Conservation (phyloP, 2,329 filamentous ascomycete genomes). For the Apiospora koreana region DNA sequence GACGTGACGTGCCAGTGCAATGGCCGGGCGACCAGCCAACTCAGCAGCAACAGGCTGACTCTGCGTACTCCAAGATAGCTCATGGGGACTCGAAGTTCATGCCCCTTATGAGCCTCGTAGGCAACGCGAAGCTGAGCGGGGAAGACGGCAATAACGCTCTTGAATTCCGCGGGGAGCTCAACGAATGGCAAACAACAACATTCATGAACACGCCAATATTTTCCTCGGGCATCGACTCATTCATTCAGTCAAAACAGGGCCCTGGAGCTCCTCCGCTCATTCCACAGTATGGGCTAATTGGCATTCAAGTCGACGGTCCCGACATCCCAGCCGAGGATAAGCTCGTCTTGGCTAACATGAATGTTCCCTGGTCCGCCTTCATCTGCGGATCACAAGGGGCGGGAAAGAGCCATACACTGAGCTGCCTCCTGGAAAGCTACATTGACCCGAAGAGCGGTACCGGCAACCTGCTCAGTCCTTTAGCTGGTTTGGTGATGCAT, state of each 20-base stretch:
- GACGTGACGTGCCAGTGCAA: neutral
- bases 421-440: slow-evolving; percentile 47
- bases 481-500: slow-evolving; percentile 54
- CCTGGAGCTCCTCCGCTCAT: neutral
- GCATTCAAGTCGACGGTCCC: neutral
- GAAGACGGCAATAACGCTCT: neutral
- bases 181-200: too few relatives aligned
- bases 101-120: neutral
- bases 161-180: neutral
- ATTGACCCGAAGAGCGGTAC: slow-evolving; percentile 34
- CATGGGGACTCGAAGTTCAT: neutral
- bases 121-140: neutral
- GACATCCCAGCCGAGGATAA: slow-evolving; percentile 15
- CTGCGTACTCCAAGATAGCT: neutral
- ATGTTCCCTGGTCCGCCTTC: slow-evolving; percentile 56
- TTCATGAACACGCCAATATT: neutral
- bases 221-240: neutral
- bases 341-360: slow-evolving; percentile 47
- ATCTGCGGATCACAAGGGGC: slow-evolving; percentile 63
- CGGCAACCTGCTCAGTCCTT: slow-evolving; percentile 42
- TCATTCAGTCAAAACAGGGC: neutral
- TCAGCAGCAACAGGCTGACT: neutral
- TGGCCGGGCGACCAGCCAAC: neutral
- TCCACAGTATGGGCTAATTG: neutral
- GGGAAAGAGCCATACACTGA: slow-evolving; percentile 59